Conservation (phyloP, 2,329 filamentous ascomycete genomes). For the Periglandula ipomoeae region DNA sequence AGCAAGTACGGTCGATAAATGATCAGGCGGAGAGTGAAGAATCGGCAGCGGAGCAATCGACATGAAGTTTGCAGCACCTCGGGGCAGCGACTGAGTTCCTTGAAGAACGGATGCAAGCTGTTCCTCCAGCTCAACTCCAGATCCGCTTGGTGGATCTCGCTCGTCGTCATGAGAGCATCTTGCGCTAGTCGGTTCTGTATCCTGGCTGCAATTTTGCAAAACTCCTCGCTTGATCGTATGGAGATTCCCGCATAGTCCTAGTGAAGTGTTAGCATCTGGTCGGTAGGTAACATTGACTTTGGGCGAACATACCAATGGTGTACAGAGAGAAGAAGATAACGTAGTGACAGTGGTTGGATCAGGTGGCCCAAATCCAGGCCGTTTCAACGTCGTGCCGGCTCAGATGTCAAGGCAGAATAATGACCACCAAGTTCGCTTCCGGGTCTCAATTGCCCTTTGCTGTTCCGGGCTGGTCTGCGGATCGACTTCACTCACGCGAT, state of each 20-base stretch:
- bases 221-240: slow-evolving; percentile 17
- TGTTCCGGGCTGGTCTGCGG: neutral
- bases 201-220: slow-evolving; percentile 21
- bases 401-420: slow-evolving; percentile 67
- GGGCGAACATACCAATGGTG: slow-evolving; percentile 20
- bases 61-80: slow-evolving; percentile 17
- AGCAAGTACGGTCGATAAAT: slow-evolving; percentile 15
- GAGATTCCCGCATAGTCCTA: slow-evolving; percentile 18
- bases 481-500: slow-evolving; percentile 30
- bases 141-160: slow-evolving; percentile 19
- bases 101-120: slow-evolving; percentile 14
- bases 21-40: slow-evolving; percentile 20
- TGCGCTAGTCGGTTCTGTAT: slow-evolving; percentile 22
- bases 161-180: slow-evolving; percentile 13
- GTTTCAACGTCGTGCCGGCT: slow-evolving; percentile 61
- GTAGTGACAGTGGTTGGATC: too few species aligned
- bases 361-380: slow-evolving; percentile 49
- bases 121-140: slow-evolving; percentile 19
- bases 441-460: slow-evolving; percentile 4
- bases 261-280: too few species aligned
- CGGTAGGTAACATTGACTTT: slow-evolving; percentile 10
- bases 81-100: slow-evolving; percentile 14
- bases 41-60: slow-evolving; percentile 21
- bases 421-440: slow-evolving; percentile 58
- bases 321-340: too few species aligned